A percentile compares a stretch with the other conserved stretches of the same genome.
Evolutionary conservation across 805 yeast genomes (phyloP).

Genomic region (Suhomyces sp.): DNA sequence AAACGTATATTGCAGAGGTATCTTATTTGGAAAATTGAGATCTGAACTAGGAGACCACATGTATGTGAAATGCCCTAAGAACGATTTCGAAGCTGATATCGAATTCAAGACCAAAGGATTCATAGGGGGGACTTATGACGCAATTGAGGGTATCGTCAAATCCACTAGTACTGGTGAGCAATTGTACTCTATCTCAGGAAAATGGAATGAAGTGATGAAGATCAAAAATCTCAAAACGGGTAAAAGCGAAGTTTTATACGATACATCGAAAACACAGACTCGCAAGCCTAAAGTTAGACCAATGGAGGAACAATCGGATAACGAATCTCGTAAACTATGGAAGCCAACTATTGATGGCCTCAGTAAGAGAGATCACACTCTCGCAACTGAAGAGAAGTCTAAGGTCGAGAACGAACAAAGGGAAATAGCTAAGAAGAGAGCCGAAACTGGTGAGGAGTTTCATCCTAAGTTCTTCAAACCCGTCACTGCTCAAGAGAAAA

Average conservation of each 20-base stretch:
- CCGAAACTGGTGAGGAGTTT: constrained; percentile 75
- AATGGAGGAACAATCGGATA: constrained; percentile 70
- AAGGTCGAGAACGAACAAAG: constrained; percentile 89
- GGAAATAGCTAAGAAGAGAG: constrained; percentile 63
- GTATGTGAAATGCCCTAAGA: constrained; percentile 60
- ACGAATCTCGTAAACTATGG: constrained; percentile 86
- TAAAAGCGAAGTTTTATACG: constrained; percentile 40
- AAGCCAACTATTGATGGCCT: constrained; percentile 75
- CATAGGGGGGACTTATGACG: constrained; percentile 88
- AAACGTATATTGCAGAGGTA: constrained; percentile 91
- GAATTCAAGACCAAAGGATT: constrained; percentile 96
- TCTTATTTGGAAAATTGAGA: constrained; percentile 83
- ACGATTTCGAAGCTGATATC: constrained; percentile 67
- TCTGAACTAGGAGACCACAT: constrained; percentile 93
- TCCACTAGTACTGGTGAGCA: no score
- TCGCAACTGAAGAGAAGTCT: constrained; percentile 86
- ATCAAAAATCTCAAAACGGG: constrained; percentile 51
- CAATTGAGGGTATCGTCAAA: constrained; percentile 52
- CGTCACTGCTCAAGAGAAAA: no score
- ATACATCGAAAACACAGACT: constrained; percentile 51
- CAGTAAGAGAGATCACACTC: constrained; percentile 70
- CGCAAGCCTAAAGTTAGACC: constrained; percentile 72
- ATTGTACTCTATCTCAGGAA: no score
- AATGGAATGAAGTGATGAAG: constrained; percentile 87
- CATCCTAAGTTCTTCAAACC: constrained; percentile 69